These are phyloP conservation scores for Pseudocercospora eumusae DNA, from an alignment of 2,329 filamentous ascomycete species.

Conservation along the genomic window DNA sequence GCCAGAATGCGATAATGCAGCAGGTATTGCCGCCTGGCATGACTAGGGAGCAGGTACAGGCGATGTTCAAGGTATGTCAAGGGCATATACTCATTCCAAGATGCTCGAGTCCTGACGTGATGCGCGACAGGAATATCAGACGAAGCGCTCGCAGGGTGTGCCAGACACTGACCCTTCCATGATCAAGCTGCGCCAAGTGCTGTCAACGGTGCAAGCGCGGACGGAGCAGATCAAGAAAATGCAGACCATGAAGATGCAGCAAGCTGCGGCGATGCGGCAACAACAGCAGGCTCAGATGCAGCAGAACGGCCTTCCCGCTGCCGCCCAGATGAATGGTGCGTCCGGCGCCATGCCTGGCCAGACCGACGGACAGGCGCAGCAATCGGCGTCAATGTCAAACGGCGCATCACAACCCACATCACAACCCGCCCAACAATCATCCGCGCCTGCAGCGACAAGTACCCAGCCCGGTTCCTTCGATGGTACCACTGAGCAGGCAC, in stretches of 20 bases:
- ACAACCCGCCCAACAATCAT: conserved; percentile 17
- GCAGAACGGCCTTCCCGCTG: conserved; percentile 51
- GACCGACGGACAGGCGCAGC: conserved; percentile 32
- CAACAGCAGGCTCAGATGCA: conserved; percentile 50
- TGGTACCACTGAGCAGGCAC: conserved; percentile 25
- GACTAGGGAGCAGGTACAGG: conserved; percentile 75
- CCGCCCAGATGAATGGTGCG: conserved; percentile 53
- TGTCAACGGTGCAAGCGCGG: conserved; percentile 65
- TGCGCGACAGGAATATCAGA: conserved; percentile 71
- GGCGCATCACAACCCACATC: conserved; percentile 19
- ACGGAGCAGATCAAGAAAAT: conserved; percentile 52
- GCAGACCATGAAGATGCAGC: conserved; percentile 38
- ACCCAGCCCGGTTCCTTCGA: conserved; percentile 30
- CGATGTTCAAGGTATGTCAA: conserved; percentile 64
- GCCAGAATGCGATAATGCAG: conserved; percentile 27
- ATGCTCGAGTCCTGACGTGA: conserved; percentile 19
- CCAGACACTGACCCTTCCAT: conserved; percentile 82
- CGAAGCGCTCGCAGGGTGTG: conserved; percentile 84
- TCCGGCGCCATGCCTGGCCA: conserved; percentile 41
- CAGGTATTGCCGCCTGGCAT: conserved; percentile 52
- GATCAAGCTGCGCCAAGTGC: conserved; percentile 75
- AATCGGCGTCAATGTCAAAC: conserved; percentile 25
- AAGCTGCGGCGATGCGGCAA: conserved; percentile 44
- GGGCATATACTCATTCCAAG: background rate
- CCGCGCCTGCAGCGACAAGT: conserved; percentile 28